Evolutionary conservation across 306 rosid species (phyloP), one percentile per base, ranked within the genome.

Genomic region (Sicyos edulis): DNA sequence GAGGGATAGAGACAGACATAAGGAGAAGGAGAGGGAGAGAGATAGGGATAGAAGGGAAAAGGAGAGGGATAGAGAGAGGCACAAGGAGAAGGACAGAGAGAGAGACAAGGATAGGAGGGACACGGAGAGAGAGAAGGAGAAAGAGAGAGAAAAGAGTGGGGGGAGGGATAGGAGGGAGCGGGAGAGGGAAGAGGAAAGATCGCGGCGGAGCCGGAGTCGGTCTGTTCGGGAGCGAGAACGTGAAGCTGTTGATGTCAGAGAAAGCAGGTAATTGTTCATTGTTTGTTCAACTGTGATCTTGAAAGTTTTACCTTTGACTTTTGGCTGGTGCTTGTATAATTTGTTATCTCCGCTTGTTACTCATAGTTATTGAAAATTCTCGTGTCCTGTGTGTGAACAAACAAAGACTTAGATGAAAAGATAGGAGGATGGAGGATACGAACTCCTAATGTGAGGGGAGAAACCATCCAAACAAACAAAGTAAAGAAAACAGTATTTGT

Each of bases 201-300:
- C 84, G 9, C 51, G 74, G 45, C 54, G 84, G 52, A 83, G 86
- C 40, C 58, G 70, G 67, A 83, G 86, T 66, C 84, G 77, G 16
- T 80, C 84, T 9, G 86, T 74, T 52, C 80, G 82, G 71, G 86
- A 83, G 16, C 80, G 88, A 77, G 97, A 86, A 16, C 84, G 88
- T 69, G 92, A 90, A 70, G 44, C 3, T 37, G 55, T 85, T 50
- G 93, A 88, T 75, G 40, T 37, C 57, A 80, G 91, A 64, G 98
- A 90, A 24, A 82, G 78, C 88, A 82, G 93, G 98, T 92, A 85
- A 67, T 68, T 32, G 54, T 17, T 20, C 10, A 13, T 47, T 20
- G 4, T 64, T 17, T 2, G 53, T 66, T 66, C 19, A 65, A 66
- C 71, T 20, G 71, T 0, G 54, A 65, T 67, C 53, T 19, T 44